phyloP scores from a whole-genome alignment of 805 yeast genomes.

The Candida morakotiae region DNA sequence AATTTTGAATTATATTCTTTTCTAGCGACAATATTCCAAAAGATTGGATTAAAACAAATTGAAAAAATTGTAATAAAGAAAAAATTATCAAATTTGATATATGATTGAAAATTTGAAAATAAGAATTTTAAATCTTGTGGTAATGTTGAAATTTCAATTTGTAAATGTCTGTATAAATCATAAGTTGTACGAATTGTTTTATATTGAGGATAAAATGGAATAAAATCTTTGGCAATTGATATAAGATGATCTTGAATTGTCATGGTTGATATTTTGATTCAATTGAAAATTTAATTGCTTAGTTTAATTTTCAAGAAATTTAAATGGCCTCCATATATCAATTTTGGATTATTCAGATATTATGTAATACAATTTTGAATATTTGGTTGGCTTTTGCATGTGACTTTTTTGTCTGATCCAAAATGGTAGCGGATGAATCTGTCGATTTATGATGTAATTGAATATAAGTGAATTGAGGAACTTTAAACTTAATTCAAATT shows the following conservation, averaged over 20 bases:
- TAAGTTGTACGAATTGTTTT: conserved; percentile 1
- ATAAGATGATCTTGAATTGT: conserved; percentile 4
- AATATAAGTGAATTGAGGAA: too few species aligned
- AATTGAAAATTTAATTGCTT: too few species aligned
- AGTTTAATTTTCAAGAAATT: too few species aligned
- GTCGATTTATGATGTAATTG: too few species aligned
- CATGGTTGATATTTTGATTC: too few species aligned
- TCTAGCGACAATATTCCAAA: conserved; percentile 94
- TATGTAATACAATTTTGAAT: too few species aligned
- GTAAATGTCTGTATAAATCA: neutral
- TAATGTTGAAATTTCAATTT: neutral
- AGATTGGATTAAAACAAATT: conserved; percentile 87
- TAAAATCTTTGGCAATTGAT: neutral
- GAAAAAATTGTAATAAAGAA: conserved; percentile 48
- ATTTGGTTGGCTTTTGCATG: too few species aligned
- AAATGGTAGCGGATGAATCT: too few species aligned
- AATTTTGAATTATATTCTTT: conserved; percentile 74
- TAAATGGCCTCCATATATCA: too few species aligned
- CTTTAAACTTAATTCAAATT: too few species aligned
- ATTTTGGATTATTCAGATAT: too few species aligned
- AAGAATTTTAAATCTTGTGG: conserved; percentile 1
- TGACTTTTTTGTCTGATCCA: too few species aligned
- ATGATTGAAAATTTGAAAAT: conserved; percentile 13
- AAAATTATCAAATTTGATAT: conserved; percentile 18
- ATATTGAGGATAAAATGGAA: conserved; percentile 2